These are phyloP conservation scores for Ustilago lituana DNA, from an alignment of 1,284 basidiomycete species.

Conservation along the genomic window DNA sequence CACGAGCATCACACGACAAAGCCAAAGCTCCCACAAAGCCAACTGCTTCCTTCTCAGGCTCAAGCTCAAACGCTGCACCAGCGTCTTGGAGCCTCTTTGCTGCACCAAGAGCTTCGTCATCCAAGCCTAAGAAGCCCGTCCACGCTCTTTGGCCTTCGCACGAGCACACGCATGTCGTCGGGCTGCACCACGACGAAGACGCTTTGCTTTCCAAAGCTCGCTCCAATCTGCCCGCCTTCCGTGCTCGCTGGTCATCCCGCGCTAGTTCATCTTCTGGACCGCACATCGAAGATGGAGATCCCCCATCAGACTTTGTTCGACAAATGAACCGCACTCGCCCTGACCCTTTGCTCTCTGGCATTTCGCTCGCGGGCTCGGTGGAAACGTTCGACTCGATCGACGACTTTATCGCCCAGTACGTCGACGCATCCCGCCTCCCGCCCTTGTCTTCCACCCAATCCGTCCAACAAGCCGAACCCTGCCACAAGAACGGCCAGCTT, in stretches of 20 bases:
- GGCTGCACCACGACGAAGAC: slow-evolving; percentile 2
- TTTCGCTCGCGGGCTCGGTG: slow-evolving; percentile 4
- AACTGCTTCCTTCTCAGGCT: neutral
- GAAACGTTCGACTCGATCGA: neutral
- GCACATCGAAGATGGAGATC: neutral
- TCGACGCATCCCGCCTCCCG: slow-evolving; percentile 6
- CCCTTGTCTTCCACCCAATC: neutral
- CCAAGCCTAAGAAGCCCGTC: slow-evolving; percentile 25
- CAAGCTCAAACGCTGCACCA: slow-evolving; percentile 1
- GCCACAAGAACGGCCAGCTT: slow-evolving; percentile 8
- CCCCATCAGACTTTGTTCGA: slow-evolving; percentile 15
- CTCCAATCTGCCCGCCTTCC: slow-evolving; percentile 13
- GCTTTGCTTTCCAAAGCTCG: slow-evolving; percentile 2
- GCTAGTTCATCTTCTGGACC: neutral
- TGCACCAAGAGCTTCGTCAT: slow-evolving; percentile 2
- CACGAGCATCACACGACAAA: neutral
- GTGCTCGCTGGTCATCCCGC: slow-evolving; percentile 7
- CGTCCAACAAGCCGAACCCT: neutral
- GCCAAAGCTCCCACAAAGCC: slow-evolving; percentile 6
- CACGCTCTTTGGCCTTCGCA: slow-evolving; percentile 27
- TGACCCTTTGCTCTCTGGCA: neutral
- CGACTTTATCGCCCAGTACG: slow-evolving; percentile 13
- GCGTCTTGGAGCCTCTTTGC: slow-evolving; percentile 42
- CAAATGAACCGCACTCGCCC: slow-evolving; percentile 16
- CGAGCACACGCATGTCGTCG: slow-evolving; percentile 22